Evolutionary conservation across 2,329 filamentous ascomycete genomes (phyloP).

Genomic region (Aspergillus brasiliensis): DNA sequence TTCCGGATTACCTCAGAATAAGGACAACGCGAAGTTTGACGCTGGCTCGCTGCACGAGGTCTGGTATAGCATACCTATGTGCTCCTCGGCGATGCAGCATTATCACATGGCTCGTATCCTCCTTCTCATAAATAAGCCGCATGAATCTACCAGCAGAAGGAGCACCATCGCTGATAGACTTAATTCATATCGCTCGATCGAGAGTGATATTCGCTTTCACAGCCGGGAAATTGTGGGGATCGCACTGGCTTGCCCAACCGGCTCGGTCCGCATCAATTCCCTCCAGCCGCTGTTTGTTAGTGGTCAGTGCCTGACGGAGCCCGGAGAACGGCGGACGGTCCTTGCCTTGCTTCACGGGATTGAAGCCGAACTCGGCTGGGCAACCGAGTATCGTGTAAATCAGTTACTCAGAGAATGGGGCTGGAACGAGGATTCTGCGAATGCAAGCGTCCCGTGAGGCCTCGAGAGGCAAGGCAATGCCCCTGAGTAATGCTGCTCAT

Average conservation of each 20-base stretch:
- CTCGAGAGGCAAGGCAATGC: background rate
- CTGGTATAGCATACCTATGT: conserved; percentile 68
- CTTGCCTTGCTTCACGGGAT: conserved; percentile 60
- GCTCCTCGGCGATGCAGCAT: conserved; percentile 61
- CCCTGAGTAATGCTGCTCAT: background rate
- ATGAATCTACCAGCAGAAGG: conserved; percentile 48
- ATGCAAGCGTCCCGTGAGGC: background rate
- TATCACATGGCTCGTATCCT: conserved; percentile 49
- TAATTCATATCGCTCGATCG: conserved; percentile 60
- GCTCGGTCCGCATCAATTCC: conserved; percentile 61
- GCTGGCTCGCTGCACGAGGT: conserved; percentile 54
- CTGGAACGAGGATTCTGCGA: conserved; percentile 27
- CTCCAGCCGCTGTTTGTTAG: conserved; percentile 65
- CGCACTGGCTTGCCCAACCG: conserved; percentile 59
- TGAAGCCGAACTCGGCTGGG: conserved; percentile 66
- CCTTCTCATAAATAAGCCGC: conserved; percentile 47
- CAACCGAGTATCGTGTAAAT: conserved; percentile 62
- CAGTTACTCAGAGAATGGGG: conserved; percentile 51
- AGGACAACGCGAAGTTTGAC: conserved; percentile 35
- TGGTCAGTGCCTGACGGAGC: conserved; percentile 60
- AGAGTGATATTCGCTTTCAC: conserved; percentile 58
- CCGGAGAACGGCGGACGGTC: conserved; percentile 57
- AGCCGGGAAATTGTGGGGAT: conserved; percentile 65
- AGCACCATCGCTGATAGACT: conserved; percentile 57
- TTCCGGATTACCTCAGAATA: conserved; percentile 23